These are phyloP conservation scores for Penicillium vulpinum DNA, from an alignment of 2,329 filamentous ascomycete genomes.

Conservation along the genomic window DNA sequence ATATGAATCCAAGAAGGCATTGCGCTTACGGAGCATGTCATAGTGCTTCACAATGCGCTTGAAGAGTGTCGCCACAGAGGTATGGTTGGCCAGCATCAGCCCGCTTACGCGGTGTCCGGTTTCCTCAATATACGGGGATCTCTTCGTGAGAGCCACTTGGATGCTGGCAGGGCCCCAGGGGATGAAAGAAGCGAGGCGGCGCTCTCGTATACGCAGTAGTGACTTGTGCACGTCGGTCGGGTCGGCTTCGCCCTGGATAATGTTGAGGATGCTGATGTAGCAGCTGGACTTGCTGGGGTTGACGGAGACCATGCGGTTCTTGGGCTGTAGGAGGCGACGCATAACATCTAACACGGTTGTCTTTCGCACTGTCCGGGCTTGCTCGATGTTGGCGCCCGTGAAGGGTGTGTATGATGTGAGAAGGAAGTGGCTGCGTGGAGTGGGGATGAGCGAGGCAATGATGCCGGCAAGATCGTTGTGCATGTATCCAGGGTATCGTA, in stretches of 20 bases:
- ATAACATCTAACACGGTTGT: slow-evolving; percentile 98
- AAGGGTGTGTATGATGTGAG: slow-evolving; percentile 99
- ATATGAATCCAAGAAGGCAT: slow-evolving; percentile 94
- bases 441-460: slow-evolving; percentile 91
- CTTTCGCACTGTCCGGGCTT: slow-evolving; percentile 96
- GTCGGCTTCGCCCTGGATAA: slow-evolving; percentile 97
- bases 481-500: slow-evolving; percentile 98
- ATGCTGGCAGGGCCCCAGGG: slow-evolving; percentile 98
- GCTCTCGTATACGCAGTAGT: slow-evolving; percentile 89
- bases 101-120: slow-evolving; percentile 85
- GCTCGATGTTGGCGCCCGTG: slow-evolving; percentile 91
- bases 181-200: slow-evolving; percentile 91
- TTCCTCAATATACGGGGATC: slow-evolving; percentile 92
- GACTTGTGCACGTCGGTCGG: slow-evolving; percentile 98
- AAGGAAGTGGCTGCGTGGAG: slow-evolving; percentile 93
- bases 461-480: slow-evolving; percentile 99
- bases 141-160: slow-evolving; percentile 93
- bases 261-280: slow-evolving; percentile 98
- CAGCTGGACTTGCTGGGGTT: slow-evolving; percentile 95
- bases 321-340: slow-evolving; percentile 90
- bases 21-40: slow-evolving; percentile 90
- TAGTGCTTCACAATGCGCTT: slow-evolving; percentile 92
- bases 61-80: slow-evolving; percentile 93
- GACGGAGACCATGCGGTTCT: slow-evolving; percentile 98
- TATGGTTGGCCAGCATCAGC: slow-evolving; percentile 97